Conservation (phyloP, 129 eudicot genomes). For the Cynara cardunculus region DNA sequence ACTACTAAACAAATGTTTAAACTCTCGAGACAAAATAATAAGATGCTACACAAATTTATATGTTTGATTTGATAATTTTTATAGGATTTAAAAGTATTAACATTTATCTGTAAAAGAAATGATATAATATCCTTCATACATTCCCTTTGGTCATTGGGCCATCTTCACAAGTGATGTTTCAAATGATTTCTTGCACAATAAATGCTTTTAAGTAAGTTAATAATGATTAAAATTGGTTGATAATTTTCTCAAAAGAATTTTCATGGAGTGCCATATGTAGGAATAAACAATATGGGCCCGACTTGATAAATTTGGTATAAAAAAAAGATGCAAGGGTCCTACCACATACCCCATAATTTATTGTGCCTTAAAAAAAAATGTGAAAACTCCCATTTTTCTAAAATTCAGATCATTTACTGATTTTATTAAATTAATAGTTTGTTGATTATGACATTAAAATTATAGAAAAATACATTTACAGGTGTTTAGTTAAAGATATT, state of each 20-base stretch:
- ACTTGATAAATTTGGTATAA: neutral
- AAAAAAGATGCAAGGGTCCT: neutral
- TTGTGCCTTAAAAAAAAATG: neutral
- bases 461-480: neutral
- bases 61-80: neutral
- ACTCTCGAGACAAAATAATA: neutral
- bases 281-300: neutral
- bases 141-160: neutral
- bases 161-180: neutral
- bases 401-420: neutral
- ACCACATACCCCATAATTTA: neutral
- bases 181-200: neutral
- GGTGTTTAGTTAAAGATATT: no score
- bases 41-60: no score
- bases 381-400: neutral
- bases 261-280: neutral
- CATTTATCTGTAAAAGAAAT: neutral
- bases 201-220: neutral
- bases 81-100: neutral
- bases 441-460: neutral
- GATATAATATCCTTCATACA: neutral
- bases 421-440: neutral
- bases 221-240: neutral
- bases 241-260: neutral
- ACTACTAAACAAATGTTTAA: neutral